phyloP scores from a whole-genome alignment of 176 grass and related monocot species.

The Triticum turgidum region DNA sequence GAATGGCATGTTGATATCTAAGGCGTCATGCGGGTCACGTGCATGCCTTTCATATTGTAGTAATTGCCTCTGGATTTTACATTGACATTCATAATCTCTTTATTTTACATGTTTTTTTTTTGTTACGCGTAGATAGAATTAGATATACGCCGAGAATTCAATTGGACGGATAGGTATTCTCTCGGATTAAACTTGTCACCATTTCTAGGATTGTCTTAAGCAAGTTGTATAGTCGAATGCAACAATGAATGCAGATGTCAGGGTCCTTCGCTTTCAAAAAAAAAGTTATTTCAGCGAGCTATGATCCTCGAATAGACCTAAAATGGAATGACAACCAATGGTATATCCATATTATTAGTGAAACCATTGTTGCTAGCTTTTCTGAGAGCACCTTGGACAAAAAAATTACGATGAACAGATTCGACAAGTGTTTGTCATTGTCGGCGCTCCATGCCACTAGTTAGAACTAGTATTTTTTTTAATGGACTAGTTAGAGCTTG shows the following conservation, averaged over 20 bases:
- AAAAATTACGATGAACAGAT: too few species aligned
- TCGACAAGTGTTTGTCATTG: too few species aligned
- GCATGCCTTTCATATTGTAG: background rate
- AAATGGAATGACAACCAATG: background rate
- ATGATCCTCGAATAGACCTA: background rate
- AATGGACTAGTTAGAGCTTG: too few species aligned
- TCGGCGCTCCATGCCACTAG: too few species aligned
- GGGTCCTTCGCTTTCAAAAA: too few species aligned
- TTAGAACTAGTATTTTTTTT: too few species aligned
- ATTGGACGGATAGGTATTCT: background rate
- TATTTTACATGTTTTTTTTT: background rate
- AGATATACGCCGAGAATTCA: background rate
- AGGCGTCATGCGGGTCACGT: too few species aligned
- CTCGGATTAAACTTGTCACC: background rate
- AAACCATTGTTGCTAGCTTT: background rate
- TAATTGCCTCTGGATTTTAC: background rate
- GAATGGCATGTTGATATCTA: background rate
- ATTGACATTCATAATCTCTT: background rate
- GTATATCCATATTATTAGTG: background rate
- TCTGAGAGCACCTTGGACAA: too few species aligned
- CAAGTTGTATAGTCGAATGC: background rate
- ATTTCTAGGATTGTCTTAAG: background rate
- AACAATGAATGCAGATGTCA: too few species aligned
- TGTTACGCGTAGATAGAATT: background rate
- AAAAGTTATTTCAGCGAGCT: background rate